Evolutionary conservation across 2,329 filamentous ascomycete species (phyloP), one percentile per base, ranked within the genome.

Genomic region (Arthrobotrys entomopaga): DNA sequence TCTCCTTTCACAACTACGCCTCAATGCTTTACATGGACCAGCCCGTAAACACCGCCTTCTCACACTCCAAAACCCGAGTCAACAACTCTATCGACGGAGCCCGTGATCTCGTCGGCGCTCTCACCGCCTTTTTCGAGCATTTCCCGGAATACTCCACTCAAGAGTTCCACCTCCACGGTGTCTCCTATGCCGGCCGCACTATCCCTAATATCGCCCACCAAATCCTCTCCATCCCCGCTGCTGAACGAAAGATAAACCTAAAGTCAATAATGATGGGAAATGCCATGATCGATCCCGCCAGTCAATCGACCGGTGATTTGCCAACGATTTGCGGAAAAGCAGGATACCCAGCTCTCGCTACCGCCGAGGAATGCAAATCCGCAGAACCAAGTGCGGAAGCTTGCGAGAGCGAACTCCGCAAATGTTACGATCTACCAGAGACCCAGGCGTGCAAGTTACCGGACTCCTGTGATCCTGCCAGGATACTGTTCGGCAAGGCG

Each of bases 11-110:
- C 84, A 89, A 88, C 82, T 98, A 98, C 80, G 94, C 95, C 77
- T 97, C 93, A 53, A 93, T 99, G 81, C 97, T 99, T 84, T 99
- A 98, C 90, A 89, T 99, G 76, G 95, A 99, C 83, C 95, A 99
- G 85, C 95, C 95, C 72, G 93, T 98, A 84, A 98, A 98, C 80
- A 93, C 97, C 74, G 95, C 95, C 78, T 99, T 92, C 85, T 98
- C 95, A 8, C 98, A 99, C 87, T 93, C 91, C 78, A 89, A 91
- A 81, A 84, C 85, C 77, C 86, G 89, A 22, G 94, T 98, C 80
- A 93, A 89, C 84, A 93, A 95, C 87, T 98, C 94, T 19, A 88
- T 96, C 76, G 93, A 94, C 78, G 95, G 95, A 56, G 92, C 92
- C 84, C 98, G 98, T 88, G 95, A 99, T 80, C 89, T 99, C 79